A percentile compares a stretch with the other conserved stretches of the same genome.
Conservation (phyloP, 352 stramenopile genomes). For the Globisporangium emineosum region DNA sequence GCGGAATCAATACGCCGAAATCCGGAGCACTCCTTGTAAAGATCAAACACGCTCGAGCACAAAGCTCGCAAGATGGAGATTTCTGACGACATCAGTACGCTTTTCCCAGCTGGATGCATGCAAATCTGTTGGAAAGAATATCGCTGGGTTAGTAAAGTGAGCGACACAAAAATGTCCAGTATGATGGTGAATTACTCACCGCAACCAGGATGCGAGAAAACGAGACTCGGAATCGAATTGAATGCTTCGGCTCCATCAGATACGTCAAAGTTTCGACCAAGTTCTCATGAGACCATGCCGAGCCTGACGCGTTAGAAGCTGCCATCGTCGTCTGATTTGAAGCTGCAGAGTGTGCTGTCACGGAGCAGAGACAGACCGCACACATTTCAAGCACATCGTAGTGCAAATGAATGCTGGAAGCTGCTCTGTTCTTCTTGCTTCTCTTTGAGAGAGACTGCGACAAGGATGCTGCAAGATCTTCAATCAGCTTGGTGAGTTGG, state of each 20-base stretch:
- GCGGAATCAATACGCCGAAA: conserved; percentile 5
- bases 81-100: conserved; percentile 18
- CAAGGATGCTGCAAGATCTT: conserved; percentile 27
- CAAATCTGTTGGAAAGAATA: conserved; percentile 8
- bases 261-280: conserved; percentile 5
- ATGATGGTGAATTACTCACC: too few relatives aligned
- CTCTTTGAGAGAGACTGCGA: background rate
- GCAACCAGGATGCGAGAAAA: conserved; percentile 33
- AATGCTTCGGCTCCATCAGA: conserved; percentile 30
- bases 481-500: conserved; percentile 38
- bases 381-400: conserved; percentile 20
- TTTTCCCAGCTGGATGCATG: background rate
- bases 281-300: background rate
- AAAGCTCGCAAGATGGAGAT: conserved; percentile 20
- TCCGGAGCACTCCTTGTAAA: conserved; percentile 32
- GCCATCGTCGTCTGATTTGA: background rate
- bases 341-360: background rate
- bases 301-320: background rate
- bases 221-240: conserved; percentile 34
- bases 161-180: too few relatives aligned
- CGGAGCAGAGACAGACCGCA: conserved; percentile 9
- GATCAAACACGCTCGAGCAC: conserved; percentile 35
- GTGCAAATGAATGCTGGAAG: background rate
- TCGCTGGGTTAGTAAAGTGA: background rate
- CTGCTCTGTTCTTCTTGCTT: background rate